Percentiles rank a stretch among this genome's conserved stretches.
These are phyloP conservation scores for Globisporangium okanoganense DNA, from an alignment of 352 stramenopile genomes.

Conservation along the genomic window DNA sequence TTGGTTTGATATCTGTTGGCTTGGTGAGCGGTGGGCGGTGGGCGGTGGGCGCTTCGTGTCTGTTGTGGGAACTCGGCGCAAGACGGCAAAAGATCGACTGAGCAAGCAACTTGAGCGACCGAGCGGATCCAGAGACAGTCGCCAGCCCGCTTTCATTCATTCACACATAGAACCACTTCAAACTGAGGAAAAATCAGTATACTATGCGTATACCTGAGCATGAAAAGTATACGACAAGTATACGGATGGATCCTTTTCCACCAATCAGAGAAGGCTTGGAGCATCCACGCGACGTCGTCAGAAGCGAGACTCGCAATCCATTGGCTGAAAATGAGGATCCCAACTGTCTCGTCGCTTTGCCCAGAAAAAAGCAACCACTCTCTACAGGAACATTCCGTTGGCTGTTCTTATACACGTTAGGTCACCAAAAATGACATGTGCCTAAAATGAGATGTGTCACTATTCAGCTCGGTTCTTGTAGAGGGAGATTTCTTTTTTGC, in stretches of 20 bases:
- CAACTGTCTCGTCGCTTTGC: slow-evolving; percentile 1
- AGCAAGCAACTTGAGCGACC: not conserved
- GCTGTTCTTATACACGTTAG: slow-evolving; percentile 5
- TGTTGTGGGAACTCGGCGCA: slow-evolving; percentile 1
- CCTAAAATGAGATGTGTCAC: slow-evolving; percentile 1
- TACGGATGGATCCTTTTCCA: not conserved
- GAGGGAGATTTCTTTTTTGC: slow-evolving; percentile 41
- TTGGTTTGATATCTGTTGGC: not conserved
- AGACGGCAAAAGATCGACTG: slow-evolving; percentile 16
- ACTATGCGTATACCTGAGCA: not conserved
- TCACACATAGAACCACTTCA: not conserved
- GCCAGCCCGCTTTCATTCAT: not conserved
- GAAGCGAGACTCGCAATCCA: not conserved
- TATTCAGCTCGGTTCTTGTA: slow-evolving; percentile 17
- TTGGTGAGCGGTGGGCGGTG: not conserved
- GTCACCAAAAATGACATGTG: slow-evolving; percentile 3
- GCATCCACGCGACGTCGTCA: slow-evolving; percentile 5
- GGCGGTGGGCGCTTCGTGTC: not conserved
- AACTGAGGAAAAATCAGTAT: slow-evolving; percentile 1
- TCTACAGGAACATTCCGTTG: not conserved
- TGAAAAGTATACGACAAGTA: not conserved
- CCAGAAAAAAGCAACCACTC: slow-evolving; percentile 6
- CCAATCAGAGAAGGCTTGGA: not conserved
- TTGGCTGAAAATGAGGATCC: slow-evolving; percentile 8
- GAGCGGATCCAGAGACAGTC: slow-evolving; percentile 12